A percentile compares a stretch with the other conserved stretches of the same genome.
These are phyloP conservation scores for Sporobolus alterniflorus DNA, from an alignment of 202 grass and related monocot genomes.

Conservation along the genomic window DNA sequence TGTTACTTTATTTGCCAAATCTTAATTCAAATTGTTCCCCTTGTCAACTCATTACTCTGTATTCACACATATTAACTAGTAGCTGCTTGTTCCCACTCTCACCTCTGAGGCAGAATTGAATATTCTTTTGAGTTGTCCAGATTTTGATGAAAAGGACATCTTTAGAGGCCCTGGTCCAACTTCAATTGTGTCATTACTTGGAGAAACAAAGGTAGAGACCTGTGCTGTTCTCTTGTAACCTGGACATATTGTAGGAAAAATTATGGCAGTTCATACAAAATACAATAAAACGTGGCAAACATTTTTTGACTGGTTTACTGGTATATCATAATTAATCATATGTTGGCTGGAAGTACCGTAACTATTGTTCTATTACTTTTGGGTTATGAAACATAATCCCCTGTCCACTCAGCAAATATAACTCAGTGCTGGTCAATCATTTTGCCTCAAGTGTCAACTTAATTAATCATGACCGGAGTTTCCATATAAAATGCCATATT, in stretches of 20 bases:
- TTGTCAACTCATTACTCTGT: background rate
- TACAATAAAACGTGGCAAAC: background rate
- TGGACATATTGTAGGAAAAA: slow-evolving; percentile 32
- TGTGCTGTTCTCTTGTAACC: slow-evolving; percentile 29
- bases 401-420: background rate
- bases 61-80: background rate
- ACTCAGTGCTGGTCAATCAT: background rate
- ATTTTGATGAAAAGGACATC: slow-evolving; percentile 73
- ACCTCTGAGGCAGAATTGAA: slow-evolving; percentile 73
- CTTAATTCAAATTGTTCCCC: background rate
- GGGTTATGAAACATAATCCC: background rate
- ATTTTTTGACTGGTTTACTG: background rate
- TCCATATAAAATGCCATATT: background rate
- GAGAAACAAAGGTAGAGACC: slow-evolving; percentile 37
- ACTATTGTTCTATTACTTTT: background rate
- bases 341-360: background rate
- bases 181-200: slow-evolving; percentile 69
- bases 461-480: background rate
- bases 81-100: slow-evolving; percentile 38
- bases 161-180: slow-evolving; percentile 86
- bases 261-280: slow-evolving; percentile 1
- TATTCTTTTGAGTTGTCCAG: slow-evolving; percentile 78
- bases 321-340: background rate
- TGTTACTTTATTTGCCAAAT: background rate
- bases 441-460: background rate